Base-by-base conservation (phyloP, 352 stramenopile species). In the Phytophthora hybrid region DNA sequence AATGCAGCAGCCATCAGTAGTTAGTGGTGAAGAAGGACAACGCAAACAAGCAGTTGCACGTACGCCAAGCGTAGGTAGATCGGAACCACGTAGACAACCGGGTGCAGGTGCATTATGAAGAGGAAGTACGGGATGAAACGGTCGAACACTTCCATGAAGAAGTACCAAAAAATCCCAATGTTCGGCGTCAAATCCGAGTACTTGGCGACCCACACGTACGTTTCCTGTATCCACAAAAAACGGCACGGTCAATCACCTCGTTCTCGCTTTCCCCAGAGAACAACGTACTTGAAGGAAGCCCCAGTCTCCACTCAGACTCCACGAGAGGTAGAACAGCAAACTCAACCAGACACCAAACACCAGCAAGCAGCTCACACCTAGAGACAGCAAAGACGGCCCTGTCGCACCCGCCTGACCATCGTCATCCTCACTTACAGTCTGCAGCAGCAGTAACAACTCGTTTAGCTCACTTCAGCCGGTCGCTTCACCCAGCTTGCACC, bases 111-210 rank as follows among this genome's bases (percentile, higher is more conserved):
- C 71, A 96, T 69, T 31, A 96, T 73, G 16, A 95, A 88, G 13
- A 95, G 76, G 63, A 96, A 96, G 66, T 95, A 96, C 58, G 80
- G 80, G 56, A 92, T 91, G 60, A 96, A 96, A 19, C 89, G 88
- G 66, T 96, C 88, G 58, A 96, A 96, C 1, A 96, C 79, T 67
- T 96, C 89, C 71, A 92, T 96, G 66, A 96, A 95, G 65, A 96
- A 95, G 59, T 96, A 96, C 89, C 89, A 96, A 70, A 96, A 96
- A 65, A 95, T 87, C 39, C 89, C 89, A 23, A 96, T 82, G 53
- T 95, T 94, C 8, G 88, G 88, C 1, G 89, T 95, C 85, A 96
- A 73, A 63, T 95, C 89, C 49, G 84, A 92, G 57, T 94, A 96
- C 39, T 79, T 81, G 1, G 83, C 83, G 29, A 95, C 79, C 89